phyloP scores from a whole-genome alignment of 306 rosid species.

The Quercus alba region DNA sequence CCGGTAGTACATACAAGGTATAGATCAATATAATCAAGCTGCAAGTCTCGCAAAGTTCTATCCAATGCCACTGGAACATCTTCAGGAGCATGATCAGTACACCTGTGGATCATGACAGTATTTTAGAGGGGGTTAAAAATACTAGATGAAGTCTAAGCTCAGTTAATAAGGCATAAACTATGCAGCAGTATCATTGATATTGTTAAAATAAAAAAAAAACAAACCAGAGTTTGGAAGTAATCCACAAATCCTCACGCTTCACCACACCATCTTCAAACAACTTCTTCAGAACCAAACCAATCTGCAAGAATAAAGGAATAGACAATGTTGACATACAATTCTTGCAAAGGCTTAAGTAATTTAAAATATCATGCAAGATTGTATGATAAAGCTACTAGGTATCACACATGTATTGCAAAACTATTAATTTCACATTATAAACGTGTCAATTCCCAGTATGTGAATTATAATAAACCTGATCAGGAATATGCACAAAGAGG shows the following conservation, averaged over 20 bases:
- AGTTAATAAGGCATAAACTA: not conserved
- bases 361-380: not conserved
- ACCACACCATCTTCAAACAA: slow-evolving; percentile 69
- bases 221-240: slow-evolving; percentile 87
- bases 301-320: slow-evolving; percentile 32
- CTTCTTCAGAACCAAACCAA: slow-evolving; percentile 63
- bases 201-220: slow-evolving; percentile 17
- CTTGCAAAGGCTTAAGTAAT: not conserved
- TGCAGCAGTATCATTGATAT: not conserved
- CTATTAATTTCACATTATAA: not conserved
- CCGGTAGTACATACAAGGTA: slow-evolving; percentile 60
- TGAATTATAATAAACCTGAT: not conserved
- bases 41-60: slow-evolving; percentile 67
- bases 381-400: not conserved
- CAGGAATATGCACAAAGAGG: not conserved
- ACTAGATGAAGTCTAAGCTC: slow-evolving; percentile 5
- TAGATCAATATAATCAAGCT: slow-evolving; percentile 75
- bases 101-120: slow-evolving; percentile 40
- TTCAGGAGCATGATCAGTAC: slow-evolving; percentile 72
- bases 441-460: not conserved
- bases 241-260: slow-evolving; percentile 87
- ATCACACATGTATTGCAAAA: not conserved
- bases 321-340: not conserved
- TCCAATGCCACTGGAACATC: slow-evolving; percentile 68
- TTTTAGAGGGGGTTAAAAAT: not conserved